phyloP scores from a whole-genome alignment of 2,329 filamentous ascomycete genomes.

The Penicillium sp. region DNA sequence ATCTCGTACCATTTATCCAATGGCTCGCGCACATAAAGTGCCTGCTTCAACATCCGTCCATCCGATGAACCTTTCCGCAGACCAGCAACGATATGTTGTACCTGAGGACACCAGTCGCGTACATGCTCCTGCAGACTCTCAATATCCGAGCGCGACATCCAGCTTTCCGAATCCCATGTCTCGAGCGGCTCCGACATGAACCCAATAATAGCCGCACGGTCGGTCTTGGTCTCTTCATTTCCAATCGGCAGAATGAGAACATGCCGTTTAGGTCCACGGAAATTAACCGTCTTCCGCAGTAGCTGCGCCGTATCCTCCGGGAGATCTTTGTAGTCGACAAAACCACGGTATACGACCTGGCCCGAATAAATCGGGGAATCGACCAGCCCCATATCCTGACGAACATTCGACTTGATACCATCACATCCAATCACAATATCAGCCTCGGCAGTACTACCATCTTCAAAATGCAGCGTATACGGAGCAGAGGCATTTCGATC shows the following conservation, averaged over 20 bases:
- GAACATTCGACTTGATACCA: slow-evolving; percentile 47
- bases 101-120: slow-evolving; percentile 29
- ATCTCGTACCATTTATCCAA: slow-evolving; percentile 30
- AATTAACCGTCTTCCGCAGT: slow-evolving; percentile 33
- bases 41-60: slow-evolving; percentile 32
- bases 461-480: slow-evolving; percentile 40
- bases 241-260: slow-evolving; percentile 37
- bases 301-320: slow-evolving; percentile 26
- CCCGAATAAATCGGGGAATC: slow-evolving; percentile 33
- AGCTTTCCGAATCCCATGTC: slow-evolving; percentile 33
- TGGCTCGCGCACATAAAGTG: slow-evolving; percentile 32
- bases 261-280: slow-evolving; percentile 29
- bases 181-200: slow-evolving; percentile 38
- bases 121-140: slow-evolving; percentile 32
- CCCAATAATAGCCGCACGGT: slow-evolving; percentile 32
- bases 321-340: slow-evolving; percentile 32
- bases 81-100: slow-evolving; percentile 31
- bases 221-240: slow-evolving; percentile 29
- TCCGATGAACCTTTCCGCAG: slow-evolving; percentile 27
- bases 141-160: slow-evolving; percentile 32
- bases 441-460: slow-evolving; percentile 40
- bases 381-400: slow-evolving; percentile 27
- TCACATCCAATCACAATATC: slow-evolving; percentile 46
- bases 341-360: slow-evolving; percentile 37
- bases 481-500: slow-evolving; percentile 22